Percentiles rank a stretch among this genome's conserved stretches.
These are phyloP conservation scores for Fusarium oxysporum DNA, from an alignment of 2,329 filamentous ascomycete genomes.

Conservation along the genomic window DNA sequence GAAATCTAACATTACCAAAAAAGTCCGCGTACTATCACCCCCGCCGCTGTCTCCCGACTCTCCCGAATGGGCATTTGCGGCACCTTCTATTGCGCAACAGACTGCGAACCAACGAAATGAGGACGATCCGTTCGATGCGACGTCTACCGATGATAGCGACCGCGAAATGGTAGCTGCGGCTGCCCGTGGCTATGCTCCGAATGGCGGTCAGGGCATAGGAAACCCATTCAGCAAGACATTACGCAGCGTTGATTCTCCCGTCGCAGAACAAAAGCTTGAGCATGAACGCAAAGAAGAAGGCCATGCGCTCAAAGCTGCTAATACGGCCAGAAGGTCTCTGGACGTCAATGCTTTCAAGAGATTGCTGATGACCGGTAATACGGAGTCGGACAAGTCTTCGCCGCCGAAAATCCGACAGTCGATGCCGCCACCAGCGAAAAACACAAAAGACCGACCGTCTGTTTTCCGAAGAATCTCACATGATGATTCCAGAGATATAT, in stretches of 20 bases:
- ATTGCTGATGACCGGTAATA: slow-evolving; percentile 78
- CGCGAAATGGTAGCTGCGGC: slow-evolving; percentile 39
- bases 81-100: slow-evolving; percentile 48
- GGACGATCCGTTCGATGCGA: slow-evolving; percentile 51
- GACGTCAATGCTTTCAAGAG: slow-evolving; percentile 84
- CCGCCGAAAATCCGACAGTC: slow-evolving; percentile 19
- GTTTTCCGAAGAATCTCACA: slow-evolving; percentile 30
- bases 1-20: slow-evolving; percentile 70
- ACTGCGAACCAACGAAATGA: slow-evolving; percentile 39
- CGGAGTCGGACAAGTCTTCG: slow-evolving; percentile 47
- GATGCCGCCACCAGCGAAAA: slow-evolving; percentile 10
- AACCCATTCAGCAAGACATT: slow-evolving; percentile 68
- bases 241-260: slow-evolving; percentile 60
- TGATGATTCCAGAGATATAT: slow-evolving; percentile 21
- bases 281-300: slow-evolving; percentile 48
- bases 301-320: slow-evolving; percentile 48
- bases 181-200: slow-evolving; percentile 42
- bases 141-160: slow-evolving; percentile 46
- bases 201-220: slow-evolving; percentile 40
- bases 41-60: slow-evolving; percentile 70
- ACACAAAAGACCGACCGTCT: slow-evolving; percentile 30
- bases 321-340: slow-evolving; percentile 60
- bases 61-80: slow-evolving; percentile 49
- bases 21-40: slow-evolving; percentile 74
- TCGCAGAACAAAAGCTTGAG: slow-evolving; percentile 49